These are phyloP conservation scores for Ceriops zippeliana DNA, from an alignment of 345 rosid genomes.

Conservation along the genomic window DNA sequence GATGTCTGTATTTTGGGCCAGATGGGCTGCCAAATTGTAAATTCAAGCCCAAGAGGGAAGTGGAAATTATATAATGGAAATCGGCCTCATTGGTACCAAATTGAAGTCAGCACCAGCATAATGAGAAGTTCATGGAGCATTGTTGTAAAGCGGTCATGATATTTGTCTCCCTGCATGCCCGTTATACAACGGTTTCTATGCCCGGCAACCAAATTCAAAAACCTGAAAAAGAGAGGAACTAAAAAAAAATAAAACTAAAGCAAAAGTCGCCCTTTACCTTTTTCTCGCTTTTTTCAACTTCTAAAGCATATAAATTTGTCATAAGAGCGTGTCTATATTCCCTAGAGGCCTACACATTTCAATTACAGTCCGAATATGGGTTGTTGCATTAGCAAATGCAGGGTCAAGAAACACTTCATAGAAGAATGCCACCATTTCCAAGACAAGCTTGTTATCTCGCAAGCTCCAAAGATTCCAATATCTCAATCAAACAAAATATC, in stretches of 20 bases:
- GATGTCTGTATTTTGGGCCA: too few species aligned
- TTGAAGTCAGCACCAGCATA: too few species aligned
- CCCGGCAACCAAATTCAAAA: slow-evolving; percentile 55
- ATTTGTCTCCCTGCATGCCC: slow-evolving; percentile 20
- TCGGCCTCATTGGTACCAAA: too few species aligned
- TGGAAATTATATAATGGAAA: too few species aligned
- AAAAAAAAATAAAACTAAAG: slow-evolving; percentile 10
- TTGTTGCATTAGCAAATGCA: slow-evolving; percentile 76
- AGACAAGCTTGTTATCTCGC: slow-evolving; percentile 60
- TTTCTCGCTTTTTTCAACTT: slow-evolving; percentile 12
- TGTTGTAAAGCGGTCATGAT: slow-evolving; percentile 6
- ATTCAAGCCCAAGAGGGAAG: too few species aligned
- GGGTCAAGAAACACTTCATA: slow-evolving; percentile 36
- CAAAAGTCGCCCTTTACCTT: slow-evolving; percentile 8
- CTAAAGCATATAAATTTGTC: slow-evolving; percentile 10
- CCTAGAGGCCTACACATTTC: neutral
- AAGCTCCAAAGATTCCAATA: slow-evolving; percentile 16
- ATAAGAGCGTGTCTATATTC: neutral
- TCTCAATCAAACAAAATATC: slow-evolving; percentile 32
- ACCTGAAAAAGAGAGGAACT: slow-evolving; percentile 6
- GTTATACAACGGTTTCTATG: slow-evolving; percentile 45
- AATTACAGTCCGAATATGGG: slow-evolving; percentile 48
- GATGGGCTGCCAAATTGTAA: too few species aligned
- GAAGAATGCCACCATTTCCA: slow-evolving; percentile 43
- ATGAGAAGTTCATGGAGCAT: neutral